Conservation (phyloP, 306 rosid genomes). For the Crataegus laevigata region DNA sequence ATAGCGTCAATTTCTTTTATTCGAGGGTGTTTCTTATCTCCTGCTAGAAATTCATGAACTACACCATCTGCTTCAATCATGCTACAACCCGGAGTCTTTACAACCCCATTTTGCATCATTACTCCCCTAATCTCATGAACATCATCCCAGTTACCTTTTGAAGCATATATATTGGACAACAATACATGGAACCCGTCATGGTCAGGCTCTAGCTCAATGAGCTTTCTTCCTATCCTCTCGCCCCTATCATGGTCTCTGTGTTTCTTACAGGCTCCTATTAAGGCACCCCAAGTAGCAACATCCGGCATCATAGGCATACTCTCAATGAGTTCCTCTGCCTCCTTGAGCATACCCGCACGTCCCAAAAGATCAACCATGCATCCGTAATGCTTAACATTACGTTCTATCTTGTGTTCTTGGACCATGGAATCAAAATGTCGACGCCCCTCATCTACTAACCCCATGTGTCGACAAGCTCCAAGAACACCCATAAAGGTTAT, state of each 20-base stretch:
- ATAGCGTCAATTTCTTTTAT: constrained; percentile 52
- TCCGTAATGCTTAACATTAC: constrained; percentile 69
- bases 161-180: constrained; percentile 74
- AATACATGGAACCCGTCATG: constrained; percentile 74
- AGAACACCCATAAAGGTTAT: constrained; percentile 77
- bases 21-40: constrained; percentile 61
- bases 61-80: constrained; percentile 63
- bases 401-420: constrained; percentile 52
- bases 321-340: constrained; percentile 68
- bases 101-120: constrained; percentile 56
- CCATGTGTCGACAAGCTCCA: constrained; percentile 87
- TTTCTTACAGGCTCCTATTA: constrained; percentile 76
- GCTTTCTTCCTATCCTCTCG: constrained; percentile 68
- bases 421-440: constrained; percentile 52
- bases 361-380: constrained; percentile 92
- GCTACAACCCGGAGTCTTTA: constrained; percentile 81
- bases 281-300: constrained; percentile 85
- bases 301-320: constrained; percentile 73
- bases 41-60: constrained; percentile 67
- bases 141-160: constrained; percentile 65
- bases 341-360: constrained; percentile 70
- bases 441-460: constrained; percentile 72
- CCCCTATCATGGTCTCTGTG: constrained; percentile 59
- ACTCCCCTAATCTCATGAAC: constrained; percentile 58
- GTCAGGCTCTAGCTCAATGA: constrained; percentile 66